These are phyloP conservation scores for Oryza longistaminata DNA, from an alignment of 176 grass and related monocot species.

Conservation along the genomic window DNA sequence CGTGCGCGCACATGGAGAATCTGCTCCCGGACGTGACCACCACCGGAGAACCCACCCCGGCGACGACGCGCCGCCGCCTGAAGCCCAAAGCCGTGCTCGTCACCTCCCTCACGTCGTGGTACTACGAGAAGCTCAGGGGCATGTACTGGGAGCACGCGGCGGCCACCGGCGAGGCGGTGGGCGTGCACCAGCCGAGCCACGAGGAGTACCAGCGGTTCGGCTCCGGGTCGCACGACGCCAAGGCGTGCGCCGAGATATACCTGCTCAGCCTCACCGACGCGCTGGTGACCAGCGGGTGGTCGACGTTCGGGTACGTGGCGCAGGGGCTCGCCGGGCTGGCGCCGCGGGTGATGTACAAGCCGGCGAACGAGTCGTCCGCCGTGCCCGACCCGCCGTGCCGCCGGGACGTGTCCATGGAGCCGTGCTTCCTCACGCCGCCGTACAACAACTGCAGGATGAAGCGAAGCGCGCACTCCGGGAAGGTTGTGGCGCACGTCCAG, in stretches of 20 bases:
- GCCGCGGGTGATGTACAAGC: slow-evolving; percentile 27
- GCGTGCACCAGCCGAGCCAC: slow-evolving; percentile 55
- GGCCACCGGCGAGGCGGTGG: slow-evolving; percentile 29
- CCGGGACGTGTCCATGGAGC: slow-evolving; percentile 34
- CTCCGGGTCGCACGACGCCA: slow-evolving; percentile 31
- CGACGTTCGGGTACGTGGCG: slow-evolving; percentile 67
- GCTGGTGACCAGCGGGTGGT: slow-evolving; percentile 54
- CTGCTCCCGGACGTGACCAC: slow-evolving; percentile 28
- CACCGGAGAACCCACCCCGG: neutral
- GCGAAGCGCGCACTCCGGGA: slow-evolving; percentile 29
- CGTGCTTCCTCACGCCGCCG: slow-evolving; percentile 70
- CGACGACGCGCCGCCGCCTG: neutral
- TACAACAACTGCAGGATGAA: slow-evolving; percentile 58
- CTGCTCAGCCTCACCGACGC: slow-evolving; percentile 62
- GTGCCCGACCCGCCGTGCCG: neutral
- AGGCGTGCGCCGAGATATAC: slow-evolving; percentile 76
- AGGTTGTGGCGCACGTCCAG: slow-evolving; percentile 52
- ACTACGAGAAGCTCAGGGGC: slow-evolving; percentile 38
- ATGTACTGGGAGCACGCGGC: slow-evolving; percentile 38
- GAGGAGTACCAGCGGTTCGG: slow-evolving; percentile 40
- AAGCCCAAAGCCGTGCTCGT: slow-evolving; percentile 35
- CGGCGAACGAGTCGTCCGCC: neutral
- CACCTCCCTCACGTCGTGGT: slow-evolving; percentile 31
- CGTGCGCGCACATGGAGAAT: slow-evolving; percentile 26
- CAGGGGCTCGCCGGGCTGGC: slow-evolving; percentile 44